Base-by-base conservation (phyloP, 192 early-diverging fungal genomes). In the Mortierella alpina region DNA sequence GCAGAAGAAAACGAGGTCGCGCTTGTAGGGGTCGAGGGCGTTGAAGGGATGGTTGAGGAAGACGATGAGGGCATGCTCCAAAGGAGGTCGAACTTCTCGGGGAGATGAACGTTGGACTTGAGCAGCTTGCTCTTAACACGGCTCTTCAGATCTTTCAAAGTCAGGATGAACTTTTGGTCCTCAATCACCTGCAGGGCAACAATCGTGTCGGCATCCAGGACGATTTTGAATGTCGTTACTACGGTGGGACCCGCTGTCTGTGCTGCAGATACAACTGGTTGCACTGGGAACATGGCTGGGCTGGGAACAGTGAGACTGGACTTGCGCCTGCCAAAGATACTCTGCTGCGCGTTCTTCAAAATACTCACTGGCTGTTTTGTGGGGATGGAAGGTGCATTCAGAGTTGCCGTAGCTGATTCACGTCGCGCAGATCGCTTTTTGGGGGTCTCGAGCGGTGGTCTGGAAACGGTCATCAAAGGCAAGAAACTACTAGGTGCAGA, bases 121-220 rank as follows among this genome's bases (percentile, higher is more conserved):
- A 68, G 17, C 14, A 80, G 63, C 49, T 80, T 80, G 31, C 23
- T 31, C 22, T 55, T 40, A 5, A 80, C 65, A 6, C 77, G 59
- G 3, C 53, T n/a, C 9, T 46, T 59, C 45, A 80, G 47, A 18
- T 72, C 77, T 9, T 59, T 17, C 50, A 80, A 52, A 0, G 77
- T 80, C 60, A 72, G n/a, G 0, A 68, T 60, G 68, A 72, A 72
- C 6, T 51, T 40, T 39, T 48, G 66, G 42, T 72, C 66, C 20
- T 80, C 77, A 20, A 64, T 22, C 17, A 80, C 66, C 54, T 80
- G 77, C 23, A 80, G 42, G 0, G 77, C 77, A 20, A 80, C 70
- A 63, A 80, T 80, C 48, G 77, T 80, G 42, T 80, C 77, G 4
- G 77, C 77, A 42, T 80, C 70, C 50, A 80, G 58, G 8, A 80